Evolutionary conservation across 78 protist genomes (phyloP).

Genomic region (Dictyostelium purpureum): DNA sequence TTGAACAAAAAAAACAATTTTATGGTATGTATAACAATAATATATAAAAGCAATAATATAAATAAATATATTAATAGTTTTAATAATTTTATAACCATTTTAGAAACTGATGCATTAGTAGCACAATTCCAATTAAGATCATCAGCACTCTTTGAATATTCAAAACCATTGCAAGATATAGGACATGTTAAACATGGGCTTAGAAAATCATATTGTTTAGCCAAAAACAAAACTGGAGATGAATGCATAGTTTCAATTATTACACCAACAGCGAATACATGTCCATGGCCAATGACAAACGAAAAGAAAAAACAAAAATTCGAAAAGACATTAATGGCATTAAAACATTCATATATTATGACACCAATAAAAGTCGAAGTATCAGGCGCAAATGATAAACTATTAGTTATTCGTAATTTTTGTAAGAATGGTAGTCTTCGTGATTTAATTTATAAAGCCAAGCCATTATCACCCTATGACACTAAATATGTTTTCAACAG

Average conservation of each 20-base stretch:
- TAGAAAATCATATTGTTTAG: slow-evolving; percentile 58
- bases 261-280: slow-evolving; percentile 27
- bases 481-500: slow-evolving; percentile 13
- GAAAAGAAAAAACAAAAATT: slow-evolving; percentile 51
- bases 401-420: not conserved
- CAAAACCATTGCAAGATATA: slow-evolving; percentile 35
- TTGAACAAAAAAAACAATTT: slow-evolving; percentile 61
- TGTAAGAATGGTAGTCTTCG: slow-evolving; percentile 20
- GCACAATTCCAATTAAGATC: slow-evolving; percentile 66
- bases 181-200: slow-evolving; percentile 62
- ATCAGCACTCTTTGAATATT: slow-evolving; percentile 60
- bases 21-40: slow-evolving; percentile 23
- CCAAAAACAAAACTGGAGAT: not conserved
- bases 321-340: slow-evolving; percentile 4
- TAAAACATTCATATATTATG: slow-evolving; percentile 25
- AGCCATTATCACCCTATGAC: slow-evolving; percentile 28
- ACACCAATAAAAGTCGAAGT: slow-evolving; percentile 27
- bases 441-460: slow-evolving; percentile 44
- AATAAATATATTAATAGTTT: too few relatives aligned
- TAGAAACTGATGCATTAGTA: slow-evolving; percentile 56
- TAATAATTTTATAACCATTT: not conserved
- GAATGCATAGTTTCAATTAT: slow-evolving; percentile 15
- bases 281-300: slow-evolving; percentile 68
- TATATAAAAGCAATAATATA: not conserved
- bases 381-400: slow-evolving; percentile 46